Base-by-base conservation (phyloP, 2,329 filamentous ascomycete species). In the Alternaria postmessia region DNA sequence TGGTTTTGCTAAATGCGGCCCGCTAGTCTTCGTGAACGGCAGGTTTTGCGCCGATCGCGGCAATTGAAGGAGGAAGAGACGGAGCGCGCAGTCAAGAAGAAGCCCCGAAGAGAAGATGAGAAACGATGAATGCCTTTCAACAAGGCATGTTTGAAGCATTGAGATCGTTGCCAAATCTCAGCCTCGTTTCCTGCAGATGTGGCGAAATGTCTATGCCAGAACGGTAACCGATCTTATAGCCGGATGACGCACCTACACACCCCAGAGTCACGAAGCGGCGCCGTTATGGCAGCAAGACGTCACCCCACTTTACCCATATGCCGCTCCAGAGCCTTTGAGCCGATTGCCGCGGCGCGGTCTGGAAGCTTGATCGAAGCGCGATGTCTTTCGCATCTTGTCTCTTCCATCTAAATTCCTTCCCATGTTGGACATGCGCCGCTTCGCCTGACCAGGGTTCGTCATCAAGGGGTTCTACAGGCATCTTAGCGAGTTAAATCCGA, bases 401-500 rank as follows among this genome's bases (percentile, higher is more conserved):
- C 18, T 20, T 12, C 11, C 36, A 18, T 12, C 3, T 20, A 22
- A n/a, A 30, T 41, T 38, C 32, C 26, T 28, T 18, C 44, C 5
- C 42, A 11, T 51, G 32, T 43, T 32, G 26, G 18, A 46, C 16
- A 9, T 34, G 24, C 14, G 16, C 34, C 12, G 38, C 24, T 5
- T 43, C 30, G 39, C 18, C 28, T 43, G 43, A 32, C 16, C 24
- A 56, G 38, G 8, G 16, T 67, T 62, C 54, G 55, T 62, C 60
- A 57, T 62, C 54, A 24, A 4, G 22, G 28, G 43, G 51, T 46
- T 47, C 57, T 55, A n/a, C 18, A 32, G 49, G 52, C 47, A 52
- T 38, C 26, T 51, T 44, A 56, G 55, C 59, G 61, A 57, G 51
- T 62, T 60, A 62, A 58, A 54, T 63, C 63, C 65, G 65, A 61